These are phyloP conservation scores for Akanthomyces uredinophilus DNA, from an alignment of 2,329 filamentous ascomycete species.

Conservation along the genomic window DNA sequence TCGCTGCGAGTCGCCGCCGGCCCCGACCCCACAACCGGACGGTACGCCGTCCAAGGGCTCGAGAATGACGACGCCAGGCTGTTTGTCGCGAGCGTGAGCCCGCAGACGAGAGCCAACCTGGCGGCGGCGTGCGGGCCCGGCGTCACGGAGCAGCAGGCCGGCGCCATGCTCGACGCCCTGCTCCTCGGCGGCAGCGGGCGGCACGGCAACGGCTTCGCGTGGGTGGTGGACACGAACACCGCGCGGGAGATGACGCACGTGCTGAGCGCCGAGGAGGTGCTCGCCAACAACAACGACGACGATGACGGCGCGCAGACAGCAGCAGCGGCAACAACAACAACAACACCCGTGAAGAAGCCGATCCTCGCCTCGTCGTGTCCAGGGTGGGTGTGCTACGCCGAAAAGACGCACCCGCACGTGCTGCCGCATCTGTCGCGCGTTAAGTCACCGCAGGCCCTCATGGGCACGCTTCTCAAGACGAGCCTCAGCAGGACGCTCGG, in stretches of 20 bases:
- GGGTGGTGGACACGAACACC: conserved; percentile 85
- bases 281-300: conserved; percentile 31
- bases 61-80: conserved; percentile 62
- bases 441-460: conserved; percentile 90
- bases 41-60: conserved; percentile 43
- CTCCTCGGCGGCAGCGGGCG: conserved; percentile 53
- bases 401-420: conserved; percentile 94
- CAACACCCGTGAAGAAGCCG: conserved; percentile 40
- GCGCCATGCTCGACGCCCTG: conserved; percentile 76
- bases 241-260: conserved; percentile 80
- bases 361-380: conserved; percentile 88
- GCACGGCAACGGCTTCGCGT: conserved; percentile 72
- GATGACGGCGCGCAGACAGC: no score
- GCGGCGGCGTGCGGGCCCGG: conserved; percentile 74
- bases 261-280: conserved; percentile 67
- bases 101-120: conserved; percentile 82
- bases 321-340: neutral
- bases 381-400: conserved; percentile 97
- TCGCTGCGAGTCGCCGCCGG: conserved; percentile 37
- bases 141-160: conserved; percentile 67
- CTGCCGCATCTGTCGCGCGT: conserved; percentile 84
- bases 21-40: conserved; percentile 26
- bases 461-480: conserved; percentile 86
- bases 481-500: conserved; percentile 67
- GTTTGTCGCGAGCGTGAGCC: conserved; percentile 89